Percentiles rank a stretch among this genome's conserved stretches.
phyloP scores from a whole-genome alignment of 1,139 yeast species.

The Candida anutae region DNA sequence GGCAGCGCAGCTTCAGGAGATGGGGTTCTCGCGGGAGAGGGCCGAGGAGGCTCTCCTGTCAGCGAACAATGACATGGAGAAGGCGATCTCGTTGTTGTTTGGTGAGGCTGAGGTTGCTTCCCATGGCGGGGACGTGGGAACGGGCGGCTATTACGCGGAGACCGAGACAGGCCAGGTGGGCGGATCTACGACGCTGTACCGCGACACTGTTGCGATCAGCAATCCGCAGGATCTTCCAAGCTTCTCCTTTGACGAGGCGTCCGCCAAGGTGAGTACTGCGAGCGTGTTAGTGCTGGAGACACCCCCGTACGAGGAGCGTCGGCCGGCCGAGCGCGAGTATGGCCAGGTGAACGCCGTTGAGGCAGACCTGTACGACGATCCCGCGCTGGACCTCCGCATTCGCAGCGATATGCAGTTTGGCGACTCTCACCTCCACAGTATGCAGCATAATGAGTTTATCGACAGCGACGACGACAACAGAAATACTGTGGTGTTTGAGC shows the following conservation, averaged over 20 bases:
- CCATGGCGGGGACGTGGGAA: too few relatives aligned
- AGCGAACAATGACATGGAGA: slow-evolving; percentile 41
- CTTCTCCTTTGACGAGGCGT: slow-evolving; percentile 1
- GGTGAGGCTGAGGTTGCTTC: slow-evolving; percentile 25
- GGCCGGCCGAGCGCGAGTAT: background rate
- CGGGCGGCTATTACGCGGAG: too few relatives aligned
- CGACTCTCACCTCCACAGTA: too few relatives aligned
- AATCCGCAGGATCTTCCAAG: slow-evolving; percentile 7
- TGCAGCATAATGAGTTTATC: slow-evolving; percentile 1
- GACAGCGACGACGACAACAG: slow-evolving; percentile 2
- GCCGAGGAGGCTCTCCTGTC: slow-evolving; percentile 34
- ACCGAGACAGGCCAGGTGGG: slow-evolving; percentile 1
- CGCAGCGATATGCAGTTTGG: too few relatives aligned
- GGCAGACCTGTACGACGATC: too few relatives aligned
- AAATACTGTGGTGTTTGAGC: slow-evolving; percentile 4
- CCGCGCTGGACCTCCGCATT: too few relatives aligned
- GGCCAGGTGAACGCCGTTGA: too few relatives aligned
- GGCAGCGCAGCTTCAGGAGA: slow-evolving; percentile 36
- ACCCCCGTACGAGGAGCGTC: background rate
- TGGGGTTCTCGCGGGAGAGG: slow-evolving; percentile 51
- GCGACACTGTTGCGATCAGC: slow-evolving; percentile 6
- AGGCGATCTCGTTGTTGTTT: slow-evolving; percentile 48
- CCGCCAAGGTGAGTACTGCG: background rate
- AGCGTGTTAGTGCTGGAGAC: background rate
- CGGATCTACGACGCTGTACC: background rate